Percentiles rank a stretch among this genome's conserved stretches.
Conservation (phyloP, 257 asterid genomes). For the Petrea volubilis region DNA sequence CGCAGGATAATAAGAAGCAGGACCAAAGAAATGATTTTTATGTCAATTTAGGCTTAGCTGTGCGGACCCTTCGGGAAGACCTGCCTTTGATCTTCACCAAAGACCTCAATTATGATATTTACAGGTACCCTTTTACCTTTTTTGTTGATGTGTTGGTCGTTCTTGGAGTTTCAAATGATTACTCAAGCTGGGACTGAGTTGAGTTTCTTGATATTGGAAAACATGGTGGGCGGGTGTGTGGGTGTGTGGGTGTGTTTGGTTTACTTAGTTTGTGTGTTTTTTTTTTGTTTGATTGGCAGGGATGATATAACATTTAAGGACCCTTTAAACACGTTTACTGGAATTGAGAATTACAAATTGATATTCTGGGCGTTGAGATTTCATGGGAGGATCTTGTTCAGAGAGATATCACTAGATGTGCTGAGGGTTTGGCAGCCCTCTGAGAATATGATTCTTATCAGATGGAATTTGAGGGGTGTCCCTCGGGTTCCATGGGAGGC, state of each 20-base stretch:
- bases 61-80: conserved; percentile 90
- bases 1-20: conserved; percentile 47
- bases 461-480: conserved; percentile 76
- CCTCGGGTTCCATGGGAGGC: conserved; percentile 91
- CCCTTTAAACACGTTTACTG: conserved; percentile 77
- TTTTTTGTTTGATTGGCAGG: conserved; percentile 41
- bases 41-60: conserved; percentile 83
- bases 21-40: conserved; percentile 60
- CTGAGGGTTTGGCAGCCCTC: conserved; percentile 87
- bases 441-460: conserved; percentile 65
- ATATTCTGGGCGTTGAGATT: conserved; percentile 91
- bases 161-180: not conserved
- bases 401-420: conserved; percentile 75
- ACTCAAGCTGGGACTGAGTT: not conserved
- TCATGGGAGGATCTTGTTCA: conserved; percentile 75
- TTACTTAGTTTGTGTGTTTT: not conserved
- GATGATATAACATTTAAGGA: conserved; percentile 82
- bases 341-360: conserved; percentile 71
- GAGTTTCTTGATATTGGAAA: not conserved
- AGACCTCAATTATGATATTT: conserved; percentile 82
- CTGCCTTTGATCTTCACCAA: conserved; percentile 67
- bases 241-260: not conserved
- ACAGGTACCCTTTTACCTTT: conserved; percentile 52
- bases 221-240: no score
- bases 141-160: not conserved